These are phyloP conservation scores for Kwoniella newhampshirensis DNA, from an alignment of 768 basidiomycete genomes.

Conservation along the genomic window DNA sequence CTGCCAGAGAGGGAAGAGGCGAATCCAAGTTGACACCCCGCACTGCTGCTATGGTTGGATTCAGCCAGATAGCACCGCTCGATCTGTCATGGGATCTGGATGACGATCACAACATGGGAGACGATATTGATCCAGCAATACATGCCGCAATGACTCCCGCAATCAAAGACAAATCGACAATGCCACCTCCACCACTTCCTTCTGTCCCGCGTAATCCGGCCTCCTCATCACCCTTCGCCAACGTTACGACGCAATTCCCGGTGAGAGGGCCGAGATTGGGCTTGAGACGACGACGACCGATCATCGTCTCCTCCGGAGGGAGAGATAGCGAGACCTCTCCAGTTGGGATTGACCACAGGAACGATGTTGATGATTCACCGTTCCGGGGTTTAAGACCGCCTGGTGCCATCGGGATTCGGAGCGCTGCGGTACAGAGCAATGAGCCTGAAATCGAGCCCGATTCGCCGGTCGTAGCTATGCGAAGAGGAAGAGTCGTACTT, in stretches of 20 bases:
- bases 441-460: constrained; percentile 15
- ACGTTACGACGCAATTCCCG: constrained; percentile 27
- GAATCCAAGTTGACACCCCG: constrained; percentile 6
- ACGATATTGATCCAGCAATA: constrained; percentile 12
- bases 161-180: neutral
- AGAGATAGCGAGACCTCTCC: neutral
- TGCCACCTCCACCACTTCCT: constrained; percentile 44
- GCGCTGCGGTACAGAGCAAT: neutral
- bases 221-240: constrained; percentile 4
- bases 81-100: constrained; percentile 32
- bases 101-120: constrained; percentile 13
- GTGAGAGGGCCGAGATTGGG: constrained; percentile 26
- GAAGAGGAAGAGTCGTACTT: constrained; percentile 7
- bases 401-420: neutral
- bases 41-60: constrained; percentile 32
- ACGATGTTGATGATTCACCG: constrained; percentile 5
- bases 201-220: neutral
- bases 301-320: constrained; percentile 22
- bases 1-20: neutral
- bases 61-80: constrained; percentile 42
- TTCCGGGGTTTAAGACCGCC: constrained; percentile 1
- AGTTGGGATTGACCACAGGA: neutral
- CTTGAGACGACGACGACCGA: constrained; percentile 11
- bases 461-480: constrained; percentile 14
- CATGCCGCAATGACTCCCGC: constrained; percentile 2